Evolutionary conservation across 768 basidiomycete species (phyloP), one percentile per base, ranked within the genome.

Genomic region (Russula dissimulans): DNA sequence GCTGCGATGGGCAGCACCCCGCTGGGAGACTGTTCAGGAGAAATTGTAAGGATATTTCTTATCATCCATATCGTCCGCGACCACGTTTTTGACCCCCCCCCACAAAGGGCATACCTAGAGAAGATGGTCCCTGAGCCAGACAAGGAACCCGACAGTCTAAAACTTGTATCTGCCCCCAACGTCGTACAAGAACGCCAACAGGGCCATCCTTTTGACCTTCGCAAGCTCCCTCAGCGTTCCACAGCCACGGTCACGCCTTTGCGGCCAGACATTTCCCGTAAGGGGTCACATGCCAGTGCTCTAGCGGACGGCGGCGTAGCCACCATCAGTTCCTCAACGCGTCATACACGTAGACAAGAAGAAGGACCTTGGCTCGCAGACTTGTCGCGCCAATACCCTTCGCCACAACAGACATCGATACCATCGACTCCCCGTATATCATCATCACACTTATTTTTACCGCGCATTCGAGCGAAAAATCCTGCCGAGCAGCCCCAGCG

Each of bases 1-100:
- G n/a, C 36, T 66, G n/a, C 53, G 54, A 49, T 64, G 65, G 63
- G 65, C 63, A 0, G 53, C 41, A 12, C 56, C 63, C 7, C 54
- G 65, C 29, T 66, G 65, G 65, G 65, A 66, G 41, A 61, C 49
- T 0, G 65, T 63, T 1, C 53, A 59, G 32, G 61, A 63, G 14
- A 57, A 9, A 39, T 15, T 65, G 64, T 64, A 44, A 49, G 60
- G 6, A 9, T 6, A 10, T 46, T 32, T 38, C 4, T 42, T 26
- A 26, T 22, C 17, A 2, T 26, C 5, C 14, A 47, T 29, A 26
- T 26, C 22, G 22, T 18, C 22, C 2, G 5, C n/a, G 14, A 11
- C 15, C 32, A 3, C 53, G 49, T 46, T 42, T 1, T 49, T 54
- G 32, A 64, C 29, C 42, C 29, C 11, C 29, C 42, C 29, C 11